phyloP scores from a whole-genome alignment of 495 filamentous ascomycete species.

The Entonaema liquescens region DNA sequence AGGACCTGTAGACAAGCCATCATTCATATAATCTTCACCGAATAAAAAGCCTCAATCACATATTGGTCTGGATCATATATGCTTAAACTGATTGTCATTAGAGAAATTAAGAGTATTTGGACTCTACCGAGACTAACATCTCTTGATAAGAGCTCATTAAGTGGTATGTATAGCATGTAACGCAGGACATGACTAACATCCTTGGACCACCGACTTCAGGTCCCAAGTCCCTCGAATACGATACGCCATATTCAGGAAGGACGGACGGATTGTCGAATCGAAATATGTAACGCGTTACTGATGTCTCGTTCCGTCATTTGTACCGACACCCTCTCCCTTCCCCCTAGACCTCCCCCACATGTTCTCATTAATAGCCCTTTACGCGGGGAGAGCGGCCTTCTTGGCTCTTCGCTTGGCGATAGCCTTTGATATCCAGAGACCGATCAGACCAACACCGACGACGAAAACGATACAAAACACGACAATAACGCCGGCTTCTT shows the following conservation, averaged over 20 bases:
- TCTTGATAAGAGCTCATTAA: conserved; percentile 30
- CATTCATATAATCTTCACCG: neutral
- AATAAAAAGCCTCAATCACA: neutral
- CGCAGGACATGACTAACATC: conserved; percentile 28
- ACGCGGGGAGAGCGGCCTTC: conserved; percentile 42
- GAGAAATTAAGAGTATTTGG: conserved; percentile 36
- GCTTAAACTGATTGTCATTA: conserved; percentile 37
- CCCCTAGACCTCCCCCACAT: conserved; percentile 12
- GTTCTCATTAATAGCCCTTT: conserved; percentile 21
- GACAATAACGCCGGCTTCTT: conserved; percentile 64
- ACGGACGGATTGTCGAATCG: conserved; percentile 29
- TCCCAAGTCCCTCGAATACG: conserved; percentile 13
- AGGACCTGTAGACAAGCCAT: neutral
- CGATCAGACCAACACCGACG: conserved; percentile 57
- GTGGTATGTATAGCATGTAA: conserved; percentile 31
- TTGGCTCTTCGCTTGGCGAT: conserved; percentile 50
- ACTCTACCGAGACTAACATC: conserved; percentile 33
- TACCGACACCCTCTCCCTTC: conserved; percentile 20
- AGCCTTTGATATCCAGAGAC: conserved; percentile 57
- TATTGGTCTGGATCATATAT: neutral
- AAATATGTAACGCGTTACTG: conserved; percentile 26
- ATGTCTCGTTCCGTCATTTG: conserved; percentile 34
- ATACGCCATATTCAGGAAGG: conserved; percentile 24
- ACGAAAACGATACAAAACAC: conserved; percentile 68
- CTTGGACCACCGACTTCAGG: conserved; percentile 23